These are phyloP conservation scores for Perkinsus olseni DNA, from an alignment of 169 alveolate species.

Conservation along the genomic window DNA sequence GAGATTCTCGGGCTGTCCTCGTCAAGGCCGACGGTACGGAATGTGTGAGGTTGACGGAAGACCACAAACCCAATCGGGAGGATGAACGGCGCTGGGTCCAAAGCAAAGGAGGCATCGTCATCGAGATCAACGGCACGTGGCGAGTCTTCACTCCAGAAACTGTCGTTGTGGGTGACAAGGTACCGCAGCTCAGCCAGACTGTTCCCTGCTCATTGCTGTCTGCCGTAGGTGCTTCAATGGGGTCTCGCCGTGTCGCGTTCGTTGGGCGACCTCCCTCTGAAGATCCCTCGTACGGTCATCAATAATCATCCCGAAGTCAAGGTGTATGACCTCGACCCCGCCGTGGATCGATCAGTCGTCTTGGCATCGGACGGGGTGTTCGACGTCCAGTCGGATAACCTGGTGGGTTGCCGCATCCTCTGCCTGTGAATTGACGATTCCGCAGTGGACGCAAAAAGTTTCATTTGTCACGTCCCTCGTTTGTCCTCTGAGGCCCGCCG, in stretches of 20 bases:
- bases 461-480: too few species aligned
- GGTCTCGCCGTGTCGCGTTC: conserved; percentile 30
- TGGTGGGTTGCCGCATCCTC: not conserved
- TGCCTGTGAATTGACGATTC: too few species aligned
- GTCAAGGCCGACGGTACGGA: conserved; percentile 6
- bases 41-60: conserved; percentile 23
- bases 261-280: conserved; percentile 23
- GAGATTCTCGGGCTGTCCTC: conserved; percentile 30
- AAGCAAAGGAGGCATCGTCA: conserved; percentile 21
- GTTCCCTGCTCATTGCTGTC: not conserved
- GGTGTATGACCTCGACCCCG: not conserved
- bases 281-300: conserved; percentile 1
- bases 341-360: not conserved
- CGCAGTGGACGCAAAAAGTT: too few species aligned
- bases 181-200: not conserved
- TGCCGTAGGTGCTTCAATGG: not conserved
- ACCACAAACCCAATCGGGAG: conserved; percentile 25
- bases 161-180: not conserved
- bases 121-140: conserved; percentile 23
- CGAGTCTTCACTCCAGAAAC: conserved; percentile 10
- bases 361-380: not conserved
- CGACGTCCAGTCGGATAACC: not conserved
- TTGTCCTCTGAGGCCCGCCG: too few species aligned
- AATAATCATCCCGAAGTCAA: not conserved
- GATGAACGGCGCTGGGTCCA: conserved; percentile 18